A percentile compares a stretch with the other conserved stretches of the same genome.
Evolutionary conservation across 768 basidiomycete species (phyloP).

Genomic region (Tubosaeta brunneosetosa): DNA sequence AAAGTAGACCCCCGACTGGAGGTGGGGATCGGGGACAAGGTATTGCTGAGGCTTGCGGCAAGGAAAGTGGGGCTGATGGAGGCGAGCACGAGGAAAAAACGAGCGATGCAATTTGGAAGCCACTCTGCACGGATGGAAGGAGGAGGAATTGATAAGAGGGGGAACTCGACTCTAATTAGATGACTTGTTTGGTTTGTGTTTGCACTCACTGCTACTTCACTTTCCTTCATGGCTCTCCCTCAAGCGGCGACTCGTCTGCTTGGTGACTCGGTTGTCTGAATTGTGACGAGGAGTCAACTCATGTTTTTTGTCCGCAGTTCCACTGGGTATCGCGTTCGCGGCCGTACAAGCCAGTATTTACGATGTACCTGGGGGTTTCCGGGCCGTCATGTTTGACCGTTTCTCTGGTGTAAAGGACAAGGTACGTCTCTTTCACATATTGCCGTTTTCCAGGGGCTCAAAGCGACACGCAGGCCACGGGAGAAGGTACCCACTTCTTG

Average conservation of each 20-base stretch:
- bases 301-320: constrained; percentile 19
- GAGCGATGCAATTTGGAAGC: constrained; percentile 97
- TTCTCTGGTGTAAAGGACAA: constrained; percentile 85
- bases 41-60: constrained; percentile 70
- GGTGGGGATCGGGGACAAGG: constrained; percentile 86
- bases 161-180: constrained; percentile 36
- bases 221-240: constrained; percentile 45
- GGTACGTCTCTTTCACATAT: constrained; percentile 38
- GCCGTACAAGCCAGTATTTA: constrained; percentile 50
- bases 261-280: constrained; percentile 31
- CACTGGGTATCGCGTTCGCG: constrained; percentile 40
- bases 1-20: constrained; percentile 77
- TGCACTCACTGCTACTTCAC: constrained; percentile 5
- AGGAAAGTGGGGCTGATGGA: constrained; percentile 68
- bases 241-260: constrained; percentile 46
- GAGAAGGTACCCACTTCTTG: constrained; percentile 94
- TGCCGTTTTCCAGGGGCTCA: background rate
- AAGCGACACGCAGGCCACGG: constrained; percentile 56
- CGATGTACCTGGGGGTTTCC: constrained; percentile 85
- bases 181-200: constrained; percentile 25
- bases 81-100: constrained; percentile 75
- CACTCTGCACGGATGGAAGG: constrained; percentile 78
- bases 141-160: constrained; percentile 48
- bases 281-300: constrained; percentile 4
- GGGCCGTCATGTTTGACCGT: constrained; percentile 97